Conservation (phyloP, 441 rosid species). For the Raphanus hybrid region DNA sequence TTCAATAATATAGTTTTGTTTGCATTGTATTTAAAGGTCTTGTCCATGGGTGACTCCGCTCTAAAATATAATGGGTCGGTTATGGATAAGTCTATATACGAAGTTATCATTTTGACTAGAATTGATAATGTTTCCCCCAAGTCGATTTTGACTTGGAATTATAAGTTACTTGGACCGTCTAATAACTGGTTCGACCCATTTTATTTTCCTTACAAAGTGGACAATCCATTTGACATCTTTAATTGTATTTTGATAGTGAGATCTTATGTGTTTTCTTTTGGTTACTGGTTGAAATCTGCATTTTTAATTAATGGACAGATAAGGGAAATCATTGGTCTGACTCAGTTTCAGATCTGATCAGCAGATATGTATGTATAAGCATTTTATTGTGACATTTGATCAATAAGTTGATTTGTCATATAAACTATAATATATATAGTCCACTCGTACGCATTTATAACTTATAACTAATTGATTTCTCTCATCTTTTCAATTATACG, state of each 20-base stretch:
- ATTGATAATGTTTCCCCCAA: neutral
- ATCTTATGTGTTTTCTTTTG: neutral
- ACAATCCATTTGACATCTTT: no score
- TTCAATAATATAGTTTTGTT: neutral
- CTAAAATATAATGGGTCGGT: no score
- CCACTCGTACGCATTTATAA: constrained; percentile 6
- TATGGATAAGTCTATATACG: neutral
- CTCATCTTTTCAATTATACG: no score
- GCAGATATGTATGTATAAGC: neutral
- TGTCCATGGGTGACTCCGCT: no score
- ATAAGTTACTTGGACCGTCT: neutral
- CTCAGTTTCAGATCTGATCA: constrained; percentile 39
- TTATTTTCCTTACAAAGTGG: no score
- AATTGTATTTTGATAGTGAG: no score
- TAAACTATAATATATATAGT: constrained; percentile 4
- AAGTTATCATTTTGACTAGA: neutral
- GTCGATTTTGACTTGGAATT: neutral
- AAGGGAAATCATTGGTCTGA: constrained; percentile 19
- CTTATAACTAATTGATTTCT: neutral
- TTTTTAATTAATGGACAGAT: constrained; percentile 20
- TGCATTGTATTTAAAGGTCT: no score
- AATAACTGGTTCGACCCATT: neutral
- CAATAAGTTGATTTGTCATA: neutral
- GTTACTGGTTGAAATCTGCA: neutral
- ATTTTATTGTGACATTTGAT: neutral